Base-by-base conservation (phyloP, 2,329 filamentous ascomycete species). In the Lachnellula hyalina region DNA sequence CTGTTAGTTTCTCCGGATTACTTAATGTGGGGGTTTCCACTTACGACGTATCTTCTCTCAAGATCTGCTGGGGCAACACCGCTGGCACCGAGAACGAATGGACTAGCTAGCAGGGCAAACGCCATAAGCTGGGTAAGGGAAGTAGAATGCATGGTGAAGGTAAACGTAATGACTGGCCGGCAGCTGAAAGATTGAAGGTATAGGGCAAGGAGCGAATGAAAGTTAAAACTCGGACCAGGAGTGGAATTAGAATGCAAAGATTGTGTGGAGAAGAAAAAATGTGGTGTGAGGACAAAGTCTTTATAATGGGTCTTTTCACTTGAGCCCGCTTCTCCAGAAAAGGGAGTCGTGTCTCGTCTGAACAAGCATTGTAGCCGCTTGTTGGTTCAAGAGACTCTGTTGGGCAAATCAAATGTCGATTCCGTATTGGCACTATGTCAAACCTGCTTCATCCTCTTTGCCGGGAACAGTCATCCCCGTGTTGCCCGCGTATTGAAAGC, bases 91-190 rank as follows among this genome's bases (percentile, higher is more conserved):
- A 40, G 41, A 45, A 54, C 51, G 28, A 54, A 36, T 44, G 52
- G 52, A 23, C 23, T 50, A 36, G 17, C 35, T 17, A 54, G 45
- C 25, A 54, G 25, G 47, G 36, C 52, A 49, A 54, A 17, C 17
- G 52, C 46, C 38, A 50, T 50, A 9, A 41, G 36, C 47, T 44
- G 17, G 38, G 52, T 54, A 25, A 49, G 21, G 19, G 47, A 49
- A 42, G 36, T 51, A 25, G 45, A 23, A 49, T 44, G 47, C 52
- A 54, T 54, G 17, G 36, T 54, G 46, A 49, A 49, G 21, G 38
- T 42, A 25, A 44, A 53, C 36, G 48, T 40, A 19, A 40, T 25
- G 21, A 50, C 48, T 50, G 48, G 34, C 48, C 48, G 19, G 48
- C 36, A 50, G 36, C 17, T 28, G 12, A 50, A 35, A 28, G 19